Evolutionary conservation across 371 early-diverging fungal species (phyloP).

Genomic region (Syncephalastrum racemosum): DNA sequence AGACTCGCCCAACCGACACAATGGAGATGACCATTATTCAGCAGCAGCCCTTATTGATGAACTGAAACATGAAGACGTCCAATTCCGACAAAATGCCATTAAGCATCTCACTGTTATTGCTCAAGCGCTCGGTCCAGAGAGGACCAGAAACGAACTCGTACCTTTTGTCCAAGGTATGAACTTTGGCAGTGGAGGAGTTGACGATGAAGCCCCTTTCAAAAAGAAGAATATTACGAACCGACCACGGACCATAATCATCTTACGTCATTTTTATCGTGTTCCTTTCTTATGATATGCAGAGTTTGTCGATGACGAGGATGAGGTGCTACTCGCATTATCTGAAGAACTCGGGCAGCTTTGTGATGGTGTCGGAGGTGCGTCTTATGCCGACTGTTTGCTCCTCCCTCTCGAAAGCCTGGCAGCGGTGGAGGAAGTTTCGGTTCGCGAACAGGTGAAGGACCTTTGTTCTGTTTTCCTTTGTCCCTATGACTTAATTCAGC

Average conservation of each 20-base stretch:
- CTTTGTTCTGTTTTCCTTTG: neutral
- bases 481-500: neutral
- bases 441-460: slow-evolving; percentile 86
- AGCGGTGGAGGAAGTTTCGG: slow-evolving; percentile 93
- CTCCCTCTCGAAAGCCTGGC: slow-evolving; percentile 92
- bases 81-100: slow-evolving; percentile 88
- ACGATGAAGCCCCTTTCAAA: neutral
- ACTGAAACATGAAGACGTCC: slow-evolving; percentile 94
- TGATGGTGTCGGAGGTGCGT: slow-evolving; percentile 88
- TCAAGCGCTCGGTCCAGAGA: slow-evolving; percentile 91
- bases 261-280: neutral
- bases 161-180: slow-evolving; percentile 92
- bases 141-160: slow-evolving; percentile 92
- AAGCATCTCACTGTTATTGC: slow-evolving; percentile 88
- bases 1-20: slow-evolving; percentile 27
- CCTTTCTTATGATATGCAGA: slow-evolving; percentile 51
- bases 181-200: neutral
- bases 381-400: slow-evolving; percentile 80
- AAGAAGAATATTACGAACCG: neutral
- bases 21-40: slow-evolving; percentile 54
- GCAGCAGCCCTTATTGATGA: slow-evolving; percentile 93
- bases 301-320: slow-evolving; percentile 97
- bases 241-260: neutral
- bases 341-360: slow-evolving; percentile 90
- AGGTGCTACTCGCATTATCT: slow-evolving; percentile 90